A percentile compares a stretch with the other conserved stretches of the same genome.
These are phyloP conservation scores for Hibiscus trionum DNA, from an alignment of 345 rosid species.

Conservation along the genomic window DNA sequence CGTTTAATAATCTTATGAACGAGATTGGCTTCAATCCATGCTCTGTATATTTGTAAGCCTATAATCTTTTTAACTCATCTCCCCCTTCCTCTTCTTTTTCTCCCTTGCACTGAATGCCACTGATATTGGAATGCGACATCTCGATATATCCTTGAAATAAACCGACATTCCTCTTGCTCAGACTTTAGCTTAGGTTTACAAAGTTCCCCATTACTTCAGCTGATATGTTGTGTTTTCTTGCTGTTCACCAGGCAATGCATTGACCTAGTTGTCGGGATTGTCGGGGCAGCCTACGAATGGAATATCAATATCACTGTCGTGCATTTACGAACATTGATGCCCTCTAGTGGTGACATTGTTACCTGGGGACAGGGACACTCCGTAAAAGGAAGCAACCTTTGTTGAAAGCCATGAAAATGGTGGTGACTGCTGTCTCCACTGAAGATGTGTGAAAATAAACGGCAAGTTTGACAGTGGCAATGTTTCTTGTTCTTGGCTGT, in stretches of 20 bases:
- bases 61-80: background rate
- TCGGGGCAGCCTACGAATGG: background rate
- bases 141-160: conserved; percentile 1
- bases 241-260: background rate
- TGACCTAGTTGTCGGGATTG: background rate
- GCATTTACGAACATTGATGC: background rate
- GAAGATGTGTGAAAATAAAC: background rate
- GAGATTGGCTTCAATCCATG: background rate
- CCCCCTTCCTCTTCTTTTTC: background rate
- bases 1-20: conserved; percentile 56
- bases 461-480: background rate
- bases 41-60: background rate
- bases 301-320: background rate
- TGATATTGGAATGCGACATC: background rate
- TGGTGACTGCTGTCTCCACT: background rate
- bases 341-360: background rate
- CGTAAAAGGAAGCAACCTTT: background rate
- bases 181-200: background rate
- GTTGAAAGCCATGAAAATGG: background rate
- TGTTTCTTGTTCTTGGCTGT: background rate
- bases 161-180: background rate
- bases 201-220: background rate
- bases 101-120: background rate
- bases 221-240: background rate
- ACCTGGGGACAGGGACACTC: background rate